Evolutionary conservation across 176 grass and related monocot species (phyloP).

Genomic region (Miscanthus lutarioriparius): DNA sequence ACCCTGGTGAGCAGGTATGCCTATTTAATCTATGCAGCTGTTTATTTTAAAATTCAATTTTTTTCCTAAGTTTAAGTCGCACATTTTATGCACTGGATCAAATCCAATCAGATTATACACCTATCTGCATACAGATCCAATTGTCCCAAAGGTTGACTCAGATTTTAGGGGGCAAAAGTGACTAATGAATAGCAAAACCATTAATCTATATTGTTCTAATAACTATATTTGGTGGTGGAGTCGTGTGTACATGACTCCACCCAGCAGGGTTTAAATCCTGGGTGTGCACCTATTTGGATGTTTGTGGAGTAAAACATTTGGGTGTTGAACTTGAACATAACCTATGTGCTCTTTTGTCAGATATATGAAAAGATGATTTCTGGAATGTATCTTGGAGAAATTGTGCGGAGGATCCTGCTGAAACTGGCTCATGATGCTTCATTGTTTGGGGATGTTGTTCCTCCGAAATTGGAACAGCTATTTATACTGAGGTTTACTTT

Average conservation of each 20-base stretch:
- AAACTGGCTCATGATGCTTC: conserved; percentile 73
- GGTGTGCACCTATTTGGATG: not conserved
- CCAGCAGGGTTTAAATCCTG: not conserved
- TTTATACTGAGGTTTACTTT: conserved; percentile 67
- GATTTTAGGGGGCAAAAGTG: not conserved
- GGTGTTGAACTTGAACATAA: conserved; percentile 20
- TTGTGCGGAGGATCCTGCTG: conserved; percentile 79
- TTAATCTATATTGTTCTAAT: conserved; percentile 10
- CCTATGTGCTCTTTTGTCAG: conserved; percentile 43
- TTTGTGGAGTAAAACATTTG: not conserved
- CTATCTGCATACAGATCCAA: not conserved
- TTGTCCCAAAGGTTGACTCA: not conserved
- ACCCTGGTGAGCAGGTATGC: conserved; percentile 80
- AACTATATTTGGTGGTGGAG: not conserved
- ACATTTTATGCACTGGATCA: not conserved
- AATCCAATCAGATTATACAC: not conserved
- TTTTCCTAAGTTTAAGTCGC: not conserved
- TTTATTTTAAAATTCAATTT: not conserved
- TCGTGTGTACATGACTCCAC: not conserved
- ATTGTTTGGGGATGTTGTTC: conserved; percentile 78
- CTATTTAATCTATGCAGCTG: not conserved
- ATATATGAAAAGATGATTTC: conserved; percentile 99
- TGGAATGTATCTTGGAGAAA: conserved; percentile 97
- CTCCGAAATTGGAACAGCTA: conserved; percentile 63
- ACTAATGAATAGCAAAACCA: not conserved